phyloP scores from a whole-genome alignment of 2,329 filamentous ascomycete species.

The Dactylonectria estremocensis region DNA sequence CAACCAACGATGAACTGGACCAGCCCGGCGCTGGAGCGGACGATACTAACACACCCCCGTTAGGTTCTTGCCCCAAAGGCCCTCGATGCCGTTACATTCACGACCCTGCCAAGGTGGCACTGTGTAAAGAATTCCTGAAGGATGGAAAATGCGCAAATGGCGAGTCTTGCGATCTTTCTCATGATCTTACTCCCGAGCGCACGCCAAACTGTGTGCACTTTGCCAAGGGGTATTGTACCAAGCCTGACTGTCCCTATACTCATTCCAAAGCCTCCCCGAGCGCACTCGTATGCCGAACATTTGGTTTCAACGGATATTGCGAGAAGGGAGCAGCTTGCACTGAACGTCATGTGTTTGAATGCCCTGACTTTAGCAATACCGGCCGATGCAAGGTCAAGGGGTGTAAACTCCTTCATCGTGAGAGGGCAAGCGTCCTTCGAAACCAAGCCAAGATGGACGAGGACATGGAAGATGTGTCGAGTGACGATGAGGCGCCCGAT shows the following conservation, averaged over 20 bases:
- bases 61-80: constrained; percentile 90
- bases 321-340: constrained; percentile 83
- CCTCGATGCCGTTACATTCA: constrained; percentile 86
- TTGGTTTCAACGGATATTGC: constrained; percentile 92
- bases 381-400: constrained; percentile 85
- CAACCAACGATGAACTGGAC: constrained; percentile 39
- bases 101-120: constrained; percentile 87
- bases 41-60: constrained; percentile 60
- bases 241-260: constrained; percentile 87
- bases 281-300: constrained; percentile 86
- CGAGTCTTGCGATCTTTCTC: constrained; percentile 89
- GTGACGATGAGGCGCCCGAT: constrained; percentile 80
- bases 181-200: constrained; percentile 86
- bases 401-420: constrained; percentile 90
- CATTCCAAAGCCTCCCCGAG: constrained; percentile 84
- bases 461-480: constrained; percentile 79
- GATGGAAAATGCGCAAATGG: constrained; percentile 84
- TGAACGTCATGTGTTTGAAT: constrained; percentile 92
- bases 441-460: constrained; percentile 73
- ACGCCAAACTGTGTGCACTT: constrained; percentile 92
- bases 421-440: constrained; percentile 85
- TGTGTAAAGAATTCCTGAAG: constrained; percentile 90
- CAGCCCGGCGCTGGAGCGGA: constrained; percentile 57
- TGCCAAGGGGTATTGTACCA: constrained; percentile 90
- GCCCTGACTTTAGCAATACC: constrained; percentile 94